A percentile compares a stretch with the other conserved stretches of the same genome.
Evolutionary conservation across 106 monocot genomes (phyloP).

Genomic region (Allium sativum): DNA sequence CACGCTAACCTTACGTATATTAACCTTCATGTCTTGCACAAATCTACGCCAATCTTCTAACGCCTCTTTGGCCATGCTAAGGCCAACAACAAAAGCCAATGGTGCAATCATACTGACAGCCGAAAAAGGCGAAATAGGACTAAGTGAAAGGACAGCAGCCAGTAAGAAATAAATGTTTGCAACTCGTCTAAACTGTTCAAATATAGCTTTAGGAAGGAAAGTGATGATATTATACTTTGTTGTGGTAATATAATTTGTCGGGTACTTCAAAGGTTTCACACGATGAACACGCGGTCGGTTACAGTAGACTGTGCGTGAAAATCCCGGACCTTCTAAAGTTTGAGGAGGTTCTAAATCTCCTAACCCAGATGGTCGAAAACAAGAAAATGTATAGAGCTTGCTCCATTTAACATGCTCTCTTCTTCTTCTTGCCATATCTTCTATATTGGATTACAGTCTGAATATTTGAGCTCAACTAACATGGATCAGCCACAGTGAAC

Average conservation of each 20-base stretch:
- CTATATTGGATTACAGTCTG: neutral
- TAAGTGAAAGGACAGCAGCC: slow-evolving; percentile 58
- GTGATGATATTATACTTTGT: slow-evolving; percentile 91
- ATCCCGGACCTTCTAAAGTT: slow-evolving; percentile 60
- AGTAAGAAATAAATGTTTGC: slow-evolving; percentile 90
- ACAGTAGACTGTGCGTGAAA: slow-evolving; percentile 29
- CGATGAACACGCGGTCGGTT: slow-evolving; percentile 12
- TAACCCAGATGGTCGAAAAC: slow-evolving; percentile 19
- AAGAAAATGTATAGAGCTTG: slow-evolving; percentile 47
- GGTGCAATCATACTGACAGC: slow-evolving; percentile 68
- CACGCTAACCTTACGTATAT: slow-evolving; percentile 46
- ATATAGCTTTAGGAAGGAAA: slow-evolving; percentile 80
- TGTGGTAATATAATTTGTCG: slow-evolving; percentile 56
- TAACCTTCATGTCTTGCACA: slow-evolving; percentile 84
- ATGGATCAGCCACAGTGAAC: neutral
- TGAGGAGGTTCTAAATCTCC: slow-evolving; percentile 13
- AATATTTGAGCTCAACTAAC: neutral
- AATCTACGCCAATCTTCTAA: slow-evolving; percentile 84
- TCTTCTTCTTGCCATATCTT: slow-evolving; percentile 1
- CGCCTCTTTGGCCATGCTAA: slow-evolving; percentile 89
- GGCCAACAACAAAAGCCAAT: slow-evolving; percentile 60
- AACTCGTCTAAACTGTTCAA: slow-evolving; percentile 89
- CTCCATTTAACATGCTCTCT: slow-evolving; percentile 42
- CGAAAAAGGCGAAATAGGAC: slow-evolving; percentile 56
- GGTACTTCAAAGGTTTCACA: slow-evolving; percentile 34